A percentile compares a stretch with the other conserved stretches of the same genome.
Conservation (phyloP, 2,329 filamentous ascomycete species). For the Graphium sp. region DNA sequence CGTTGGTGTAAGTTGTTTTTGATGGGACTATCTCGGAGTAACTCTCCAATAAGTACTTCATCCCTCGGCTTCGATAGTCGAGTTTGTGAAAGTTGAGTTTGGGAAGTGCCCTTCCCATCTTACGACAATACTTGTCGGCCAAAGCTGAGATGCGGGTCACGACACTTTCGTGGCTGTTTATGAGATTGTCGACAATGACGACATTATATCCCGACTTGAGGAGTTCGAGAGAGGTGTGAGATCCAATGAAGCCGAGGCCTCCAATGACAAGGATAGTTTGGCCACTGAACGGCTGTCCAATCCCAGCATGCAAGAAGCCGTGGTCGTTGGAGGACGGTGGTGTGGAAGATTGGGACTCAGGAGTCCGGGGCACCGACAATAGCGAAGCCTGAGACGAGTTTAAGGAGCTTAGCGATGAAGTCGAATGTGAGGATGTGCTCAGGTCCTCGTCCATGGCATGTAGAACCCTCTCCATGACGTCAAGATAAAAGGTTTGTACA, state of each 20-base stretch:
- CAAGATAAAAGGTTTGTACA: no score
- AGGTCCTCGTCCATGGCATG: no score
- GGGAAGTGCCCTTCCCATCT: slow-evolving; percentile 9
- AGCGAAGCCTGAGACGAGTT: no score
- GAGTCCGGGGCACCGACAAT: no score
- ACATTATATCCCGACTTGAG: slow-evolving; percentile 36
- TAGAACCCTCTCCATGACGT: no score
- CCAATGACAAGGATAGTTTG: slow-evolving; percentile 33
- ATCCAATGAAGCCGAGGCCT: slow-evolving; percentile 37
- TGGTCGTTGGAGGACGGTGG: no score
- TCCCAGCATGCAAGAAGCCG: not conserved
- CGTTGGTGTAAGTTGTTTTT: not conserved
- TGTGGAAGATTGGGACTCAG: no score
- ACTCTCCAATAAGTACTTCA: slow-evolving; percentile 18
- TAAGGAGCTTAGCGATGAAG: no score
- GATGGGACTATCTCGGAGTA: slow-evolving; percentile 12
- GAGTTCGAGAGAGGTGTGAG: slow-evolving; percentile 34
- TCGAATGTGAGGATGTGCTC: no score
- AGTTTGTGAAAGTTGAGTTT: slow-evolving; percentile 18
- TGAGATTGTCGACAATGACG: slow-evolving; percentile 25
- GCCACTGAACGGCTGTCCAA: not conserved
- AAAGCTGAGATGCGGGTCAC: slow-evolving; percentile 12
- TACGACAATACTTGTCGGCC: slow-evolving; percentile 11
- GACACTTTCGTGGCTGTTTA: slow-evolving; percentile 22
- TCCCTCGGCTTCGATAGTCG: slow-evolving; percentile 18